Evolutionary conservation across 108 stramenopile species (phyloP).

Genomic region (Nitzschia inconspicua): DNA sequence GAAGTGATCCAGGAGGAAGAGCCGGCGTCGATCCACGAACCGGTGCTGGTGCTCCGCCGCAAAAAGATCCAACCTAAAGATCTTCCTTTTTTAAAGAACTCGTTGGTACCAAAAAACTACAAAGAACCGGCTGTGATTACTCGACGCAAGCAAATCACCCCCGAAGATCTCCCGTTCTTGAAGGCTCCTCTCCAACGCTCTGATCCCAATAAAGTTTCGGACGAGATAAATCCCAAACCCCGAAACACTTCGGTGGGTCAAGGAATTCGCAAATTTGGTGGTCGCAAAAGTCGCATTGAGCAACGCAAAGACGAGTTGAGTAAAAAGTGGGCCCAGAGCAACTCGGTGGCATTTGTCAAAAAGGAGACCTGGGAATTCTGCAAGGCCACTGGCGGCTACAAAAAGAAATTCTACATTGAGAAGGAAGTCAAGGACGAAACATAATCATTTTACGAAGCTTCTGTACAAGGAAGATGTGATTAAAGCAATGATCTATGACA

Average conservation of each 20-base stretch:
- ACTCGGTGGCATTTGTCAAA: conserved; percentile 25
- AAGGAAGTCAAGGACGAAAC: no score
- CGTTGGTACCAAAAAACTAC: neutral
- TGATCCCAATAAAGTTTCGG: neutral
- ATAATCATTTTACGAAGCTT: no score
- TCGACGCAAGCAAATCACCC: no score
- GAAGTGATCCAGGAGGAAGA: neutral
- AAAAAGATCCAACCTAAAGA: conserved; percentile 22
- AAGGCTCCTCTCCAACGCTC: no score
- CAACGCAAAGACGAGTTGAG: conserved; percentile 39
- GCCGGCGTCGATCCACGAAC: neutral
- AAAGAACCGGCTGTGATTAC: no score
- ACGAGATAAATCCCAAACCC: neutral
- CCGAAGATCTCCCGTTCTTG: no score
- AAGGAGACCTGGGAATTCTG: conserved; percentile 35
- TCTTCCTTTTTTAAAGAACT: conserved; percentile 5
- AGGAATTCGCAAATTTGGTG: conserved; percentile 34
- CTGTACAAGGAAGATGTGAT: no score
- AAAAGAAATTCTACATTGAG: conserved; percentile 37
- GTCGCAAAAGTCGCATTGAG: conserved; percentile 17
- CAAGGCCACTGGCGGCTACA: conserved; percentile 28
- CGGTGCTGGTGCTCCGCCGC: conserved; percentile 1
- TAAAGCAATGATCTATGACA: no score
- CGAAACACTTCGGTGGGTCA: conserved; percentile 5
- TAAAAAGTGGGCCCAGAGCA: conserved; percentile 23